Conservation (phyloP, 2,329 filamentous ascomycete genomes). For the Fusarium sp. region DNA sequence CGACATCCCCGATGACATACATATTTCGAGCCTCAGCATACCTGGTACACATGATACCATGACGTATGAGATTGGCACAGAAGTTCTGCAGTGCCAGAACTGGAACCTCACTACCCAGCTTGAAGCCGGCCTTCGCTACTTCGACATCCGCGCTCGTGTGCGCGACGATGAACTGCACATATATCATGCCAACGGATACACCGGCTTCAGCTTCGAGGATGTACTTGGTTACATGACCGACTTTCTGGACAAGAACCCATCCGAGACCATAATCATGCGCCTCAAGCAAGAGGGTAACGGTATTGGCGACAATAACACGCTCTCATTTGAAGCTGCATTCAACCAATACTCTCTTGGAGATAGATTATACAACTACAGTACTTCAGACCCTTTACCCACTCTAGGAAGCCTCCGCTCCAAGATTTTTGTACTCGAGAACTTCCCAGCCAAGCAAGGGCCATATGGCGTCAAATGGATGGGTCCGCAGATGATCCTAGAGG, state of each 20-base stretch:
- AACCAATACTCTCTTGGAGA: conserved; percentile 51
- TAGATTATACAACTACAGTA: conserved; percentile 51
- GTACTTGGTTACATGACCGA: conserved; percentile 55
- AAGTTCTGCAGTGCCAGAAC: conserved; percentile 58
- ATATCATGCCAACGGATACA: conserved; percentile 58
- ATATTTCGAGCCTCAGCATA: conserved; percentile 57
- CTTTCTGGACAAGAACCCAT: conserved; percentile 57
- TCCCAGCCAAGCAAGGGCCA: conserved; percentile 46
- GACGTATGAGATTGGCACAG: conserved; percentile 53
- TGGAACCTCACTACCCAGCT: conserved; percentile 56
- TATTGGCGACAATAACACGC: conserved; percentile 47
- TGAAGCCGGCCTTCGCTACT: conserved; percentile 57
- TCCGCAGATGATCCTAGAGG: conserved; percentile 56
- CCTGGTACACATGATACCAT: conserved; percentile 64
- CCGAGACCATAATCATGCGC: conserved; percentile 59
- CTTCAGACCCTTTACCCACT: conserved; percentile 50
- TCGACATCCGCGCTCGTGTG: conserved; percentile 59
- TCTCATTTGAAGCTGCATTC: conserved; percentile 58
- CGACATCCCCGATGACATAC: conserved; percentile 51
- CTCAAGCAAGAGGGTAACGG: conserved; percentile 58
- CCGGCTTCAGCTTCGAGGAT: conserved; percentile 55
- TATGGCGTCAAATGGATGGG: conserved; percentile 59
- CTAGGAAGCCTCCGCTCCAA: conserved; percentile 57
- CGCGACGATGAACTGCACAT: conserved; percentile 55
- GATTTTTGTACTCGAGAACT: conserved; percentile 60